Base-by-base conservation (phyloP, 257 asterid species). In the Lavandula angustifolia region DNA sequence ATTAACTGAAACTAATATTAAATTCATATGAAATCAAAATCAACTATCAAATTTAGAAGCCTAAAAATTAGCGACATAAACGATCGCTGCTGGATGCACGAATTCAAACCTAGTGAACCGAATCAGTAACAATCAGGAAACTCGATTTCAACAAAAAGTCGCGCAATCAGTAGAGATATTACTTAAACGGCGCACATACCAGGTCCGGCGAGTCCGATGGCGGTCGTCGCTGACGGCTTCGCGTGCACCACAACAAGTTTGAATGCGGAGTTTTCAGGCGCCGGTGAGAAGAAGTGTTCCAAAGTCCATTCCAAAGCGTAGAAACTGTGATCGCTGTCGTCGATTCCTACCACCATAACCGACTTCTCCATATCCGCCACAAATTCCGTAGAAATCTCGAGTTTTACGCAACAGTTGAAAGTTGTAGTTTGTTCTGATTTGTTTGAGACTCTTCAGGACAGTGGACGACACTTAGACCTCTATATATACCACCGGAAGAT, bases 291-390 rank as follows among this genome's bases (percentile, higher is more conserved):
- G 53, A 92, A 87, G 69, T 89, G 98, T 9, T 79, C 75, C 64
- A 92, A 44, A 37, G 87, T 79, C 98, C 98, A 92, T 49, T 87
- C 79, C 75, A 89, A 62, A 48, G 96, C 98, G 62, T 87, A 77
- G 71, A 64, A 78, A 72, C 98, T 85, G 69, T 84, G 87, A 9
- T 85, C 92, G 71, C 98, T 92, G 42, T 89, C 95, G 70, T 92
- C 96, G 2, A 89, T 1, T 7, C 89, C 98, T 10, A 89, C 84
- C 71, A 92, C 87, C 91, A 89, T 85, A 68, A 81, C 96, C 32
- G 91, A 51, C 68, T 85, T 92, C 78, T 84, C 96, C 74, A 70
- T 75, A n/a, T 10, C 62, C 69, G 68, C 68, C 18, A 17, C 35
- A 9, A 33, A 47, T 37, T 62, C 67, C 31, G 40, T 57, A 32